A percentile compares a stretch with the other conserved stretches of the same genome.
phyloP scores from a whole-genome alignment of 2,329 filamentous ascomycete species.

The Dichotomopilus funicola region DNA sequence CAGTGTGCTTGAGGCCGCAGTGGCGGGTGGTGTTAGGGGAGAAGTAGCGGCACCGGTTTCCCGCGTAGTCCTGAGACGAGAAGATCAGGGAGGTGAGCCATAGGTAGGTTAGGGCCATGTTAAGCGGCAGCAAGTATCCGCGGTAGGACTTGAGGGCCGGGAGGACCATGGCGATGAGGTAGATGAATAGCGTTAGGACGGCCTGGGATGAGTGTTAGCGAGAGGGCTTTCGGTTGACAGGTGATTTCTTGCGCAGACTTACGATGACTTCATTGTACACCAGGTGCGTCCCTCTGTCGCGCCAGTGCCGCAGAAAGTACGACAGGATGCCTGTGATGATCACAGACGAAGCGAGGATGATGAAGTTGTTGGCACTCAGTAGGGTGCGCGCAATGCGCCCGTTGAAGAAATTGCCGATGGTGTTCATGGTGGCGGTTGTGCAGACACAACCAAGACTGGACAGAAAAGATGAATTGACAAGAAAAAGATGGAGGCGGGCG shows the following conservation, averaged over 20 bases:
- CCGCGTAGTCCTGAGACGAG: constrained; percentile 19
- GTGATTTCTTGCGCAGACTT: neutral
- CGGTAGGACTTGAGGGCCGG: constrained; percentile 21
- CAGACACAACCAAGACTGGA: neutral
- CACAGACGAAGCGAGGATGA: constrained; percentile 20
- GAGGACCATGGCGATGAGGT: constrained; percentile 18
- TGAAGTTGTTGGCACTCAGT: constrained; percentile 16
- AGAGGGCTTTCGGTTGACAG: neutral
- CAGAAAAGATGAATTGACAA: neutral
- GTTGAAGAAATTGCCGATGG: constrained; percentile 4
- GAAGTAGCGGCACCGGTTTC: constrained; percentile 15
- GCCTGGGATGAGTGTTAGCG: constrained; percentile 3
- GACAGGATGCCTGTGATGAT: constrained; percentile 22
- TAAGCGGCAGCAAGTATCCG: constrained; percentile 22
- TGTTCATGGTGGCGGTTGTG: neutral
- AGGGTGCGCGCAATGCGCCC: constrained; percentile 15
- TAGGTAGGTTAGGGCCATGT: constrained; percentile 19
- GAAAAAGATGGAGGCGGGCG: neutral
- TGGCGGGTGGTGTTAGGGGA: constrained; percentile 1
- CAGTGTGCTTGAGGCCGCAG: constrained; percentile 20
- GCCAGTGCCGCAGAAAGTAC: constrained; percentile 14
- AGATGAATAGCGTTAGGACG: constrained; percentile 21
- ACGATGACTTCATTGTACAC: constrained; percentile 21
- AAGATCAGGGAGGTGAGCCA: constrained; percentile 24
- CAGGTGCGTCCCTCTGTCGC: constrained; percentile 13